phyloP scores from a whole-genome alignment of 305 asterid species.

The Fraxinus albicans region DNA sequence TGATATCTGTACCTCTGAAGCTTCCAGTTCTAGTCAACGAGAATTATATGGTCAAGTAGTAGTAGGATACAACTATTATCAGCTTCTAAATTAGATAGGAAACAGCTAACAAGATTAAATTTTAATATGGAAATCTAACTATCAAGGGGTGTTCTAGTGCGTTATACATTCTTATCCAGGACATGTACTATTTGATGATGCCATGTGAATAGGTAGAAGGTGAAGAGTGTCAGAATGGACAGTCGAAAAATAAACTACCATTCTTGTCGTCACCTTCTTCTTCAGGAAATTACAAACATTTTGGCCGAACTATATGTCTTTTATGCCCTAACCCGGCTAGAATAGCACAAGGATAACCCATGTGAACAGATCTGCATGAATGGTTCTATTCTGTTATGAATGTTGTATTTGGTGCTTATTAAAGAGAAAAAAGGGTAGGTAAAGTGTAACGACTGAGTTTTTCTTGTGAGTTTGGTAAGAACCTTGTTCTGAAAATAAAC shows the following conservation, averaged over 20 bases:
- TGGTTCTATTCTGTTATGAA: not conserved
- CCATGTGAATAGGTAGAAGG: not conserved
- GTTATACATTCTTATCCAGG: not conserved
- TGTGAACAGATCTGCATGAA: not conserved
- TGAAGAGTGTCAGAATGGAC: not conserved
- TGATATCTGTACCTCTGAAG: not conserved
- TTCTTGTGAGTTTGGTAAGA: not conserved
- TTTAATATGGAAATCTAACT: not conserved
- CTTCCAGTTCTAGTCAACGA: not conserved
- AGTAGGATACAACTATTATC: not conserved
- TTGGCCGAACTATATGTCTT: not conserved
- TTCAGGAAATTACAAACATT: not conserved
- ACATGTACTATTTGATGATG: not conserved
- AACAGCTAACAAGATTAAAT: not conserved
- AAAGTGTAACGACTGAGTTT: not conserved
- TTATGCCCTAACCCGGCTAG: not conserved
- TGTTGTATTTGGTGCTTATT: not conserved
- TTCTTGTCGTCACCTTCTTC: not conserved
- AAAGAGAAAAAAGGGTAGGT: not conserved
- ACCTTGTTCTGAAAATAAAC: not conserved
- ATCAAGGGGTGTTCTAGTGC: not conserved
- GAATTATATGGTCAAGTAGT: not conserved
- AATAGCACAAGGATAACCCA: not conserved
- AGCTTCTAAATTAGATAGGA: not conserved
- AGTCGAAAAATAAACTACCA: not conserved